Percentiles rank a stretch among this genome's conserved stretches.
These are phyloP conservation scores for rapeseed (Brassica napus) DNA, from an alignment of 345 rosid genomes.

Conservation along the genomic window DNA sequence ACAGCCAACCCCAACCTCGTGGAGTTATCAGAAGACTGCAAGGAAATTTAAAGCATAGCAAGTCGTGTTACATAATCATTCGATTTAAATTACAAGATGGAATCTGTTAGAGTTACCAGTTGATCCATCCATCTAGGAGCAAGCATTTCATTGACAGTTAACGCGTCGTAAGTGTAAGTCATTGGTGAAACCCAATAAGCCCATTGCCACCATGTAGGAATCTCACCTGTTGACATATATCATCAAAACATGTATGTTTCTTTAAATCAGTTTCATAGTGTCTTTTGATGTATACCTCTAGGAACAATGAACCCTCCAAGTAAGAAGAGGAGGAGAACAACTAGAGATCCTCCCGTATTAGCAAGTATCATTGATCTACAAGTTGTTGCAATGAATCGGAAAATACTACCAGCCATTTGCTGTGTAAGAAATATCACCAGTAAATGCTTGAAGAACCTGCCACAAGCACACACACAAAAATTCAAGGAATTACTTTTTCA, in stretches of 20 bases:
- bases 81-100: neutral
- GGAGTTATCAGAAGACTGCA: conserved; percentile 58
- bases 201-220: conserved; percentile 91
- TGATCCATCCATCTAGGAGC: conserved; percentile 86
- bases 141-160: conserved; percentile 70
- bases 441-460: conserved; percentile 86
- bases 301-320: conserved; percentile 87
- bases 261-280: neutral
- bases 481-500: neutral
- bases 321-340: conserved; percentile 69
- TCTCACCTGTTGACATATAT: conserved; percentile 46
- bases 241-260: neutral
- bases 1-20: conserved; percentile 62
- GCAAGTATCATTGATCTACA: conserved; percentile 86
- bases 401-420: conserved; percentile 82
- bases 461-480: neutral
- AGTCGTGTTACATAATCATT: neutral
- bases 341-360: conserved; percentile 73
- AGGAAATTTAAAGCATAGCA: neutral
- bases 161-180: conserved; percentile 68
- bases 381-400: conserved; percentile 63
- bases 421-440: conserved; percentile 65
- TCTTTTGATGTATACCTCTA: conserved; percentile 44
- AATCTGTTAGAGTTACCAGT: conserved; percentile 39
- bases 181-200: conserved; percentile 91